Percentiles rank a stretch among this genome's conserved stretches.
phyloP scores from a whole-genome alignment of 441 rosid species.

The Mallotus japonicus region DNA sequence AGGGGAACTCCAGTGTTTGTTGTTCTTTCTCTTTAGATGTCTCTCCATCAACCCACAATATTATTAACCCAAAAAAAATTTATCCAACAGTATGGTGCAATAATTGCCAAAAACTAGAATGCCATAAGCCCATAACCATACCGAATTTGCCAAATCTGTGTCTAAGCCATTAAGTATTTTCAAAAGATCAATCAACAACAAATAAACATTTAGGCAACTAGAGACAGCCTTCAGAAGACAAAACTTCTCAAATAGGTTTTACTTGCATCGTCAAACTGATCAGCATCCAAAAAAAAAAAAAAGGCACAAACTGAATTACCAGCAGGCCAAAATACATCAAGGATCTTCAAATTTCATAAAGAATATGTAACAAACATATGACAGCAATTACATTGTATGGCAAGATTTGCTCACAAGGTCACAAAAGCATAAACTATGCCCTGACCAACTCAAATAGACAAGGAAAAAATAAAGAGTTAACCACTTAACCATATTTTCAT shows the following conservation, averaged over 20 bases:
- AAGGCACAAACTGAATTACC: too few relatives aligned
- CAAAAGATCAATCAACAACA: background rate
- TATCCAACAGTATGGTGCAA: too few relatives aligned
- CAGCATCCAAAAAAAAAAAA: background rate
- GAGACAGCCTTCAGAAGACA: background rate
- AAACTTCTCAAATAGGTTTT: too few relatives aligned
- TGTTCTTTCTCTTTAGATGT: background rate
- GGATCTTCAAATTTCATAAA: slow-evolving; percentile 2
- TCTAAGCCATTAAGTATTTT: background rate
- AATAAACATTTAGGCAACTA: background rate
- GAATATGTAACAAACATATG: background rate
- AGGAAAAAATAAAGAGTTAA: background rate
- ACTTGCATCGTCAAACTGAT: background rate
- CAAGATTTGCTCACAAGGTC: background rate
- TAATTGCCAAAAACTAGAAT: too few relatives aligned
- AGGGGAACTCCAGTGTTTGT: background rate
- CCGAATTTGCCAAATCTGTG: background rate
- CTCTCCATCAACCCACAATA: background rate
- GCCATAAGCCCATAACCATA: background rate
- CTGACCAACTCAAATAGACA: background rate
- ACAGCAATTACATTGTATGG: background rate
- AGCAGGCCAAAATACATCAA: background rate
- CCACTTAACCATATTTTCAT: background rate
- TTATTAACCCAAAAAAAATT: too few relatives aligned
- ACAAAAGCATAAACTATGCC: too few relatives aligned